phyloP scores from a whole-genome alignment of 192 early-diverging fungal genomes.

The Podila verticillata region DNA sequence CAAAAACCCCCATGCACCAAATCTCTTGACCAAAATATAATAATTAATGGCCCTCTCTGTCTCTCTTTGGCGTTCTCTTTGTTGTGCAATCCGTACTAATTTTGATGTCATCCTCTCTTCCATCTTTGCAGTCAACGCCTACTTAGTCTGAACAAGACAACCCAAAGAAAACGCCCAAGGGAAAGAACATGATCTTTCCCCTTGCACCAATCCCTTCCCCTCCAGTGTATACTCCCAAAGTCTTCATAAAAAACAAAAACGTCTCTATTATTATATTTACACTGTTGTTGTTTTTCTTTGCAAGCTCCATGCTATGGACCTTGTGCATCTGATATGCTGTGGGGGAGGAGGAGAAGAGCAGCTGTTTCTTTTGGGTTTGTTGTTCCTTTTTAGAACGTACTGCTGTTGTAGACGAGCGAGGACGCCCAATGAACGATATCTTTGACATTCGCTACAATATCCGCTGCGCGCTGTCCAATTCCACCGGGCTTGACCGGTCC shows the following conservation, averaged over 20 bases:
- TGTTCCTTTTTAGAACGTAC: constrained; percentile 20
- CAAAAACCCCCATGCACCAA: too few relatives aligned
- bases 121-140: background rate
- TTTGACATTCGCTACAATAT: constrained; percentile 46
- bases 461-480: constrained; percentile 36
- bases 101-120: background rate
- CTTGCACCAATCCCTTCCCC: too few relatives aligned
- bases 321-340: too few relatives aligned
- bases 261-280: background rate
- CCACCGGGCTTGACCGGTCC: constrained; percentile 4
- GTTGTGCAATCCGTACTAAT: background rate
- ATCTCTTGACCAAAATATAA: too few relatives aligned
- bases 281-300: too few relatives aligned
- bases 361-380: background rate
- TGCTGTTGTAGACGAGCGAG: constrained; percentile 50
- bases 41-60: background rate
- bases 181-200: background rate
- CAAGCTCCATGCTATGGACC: too few relatives aligned
- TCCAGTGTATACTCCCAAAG: background rate
- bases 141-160: background rate
- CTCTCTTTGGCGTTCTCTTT: background rate
- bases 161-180: background rate
- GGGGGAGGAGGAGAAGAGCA: too few relatives aligned
- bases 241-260: background rate
- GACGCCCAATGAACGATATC: constrained; percentile 58